Conservation (phyloP, 257 asterid species). For the Eucommia ulmoides region DNA sequence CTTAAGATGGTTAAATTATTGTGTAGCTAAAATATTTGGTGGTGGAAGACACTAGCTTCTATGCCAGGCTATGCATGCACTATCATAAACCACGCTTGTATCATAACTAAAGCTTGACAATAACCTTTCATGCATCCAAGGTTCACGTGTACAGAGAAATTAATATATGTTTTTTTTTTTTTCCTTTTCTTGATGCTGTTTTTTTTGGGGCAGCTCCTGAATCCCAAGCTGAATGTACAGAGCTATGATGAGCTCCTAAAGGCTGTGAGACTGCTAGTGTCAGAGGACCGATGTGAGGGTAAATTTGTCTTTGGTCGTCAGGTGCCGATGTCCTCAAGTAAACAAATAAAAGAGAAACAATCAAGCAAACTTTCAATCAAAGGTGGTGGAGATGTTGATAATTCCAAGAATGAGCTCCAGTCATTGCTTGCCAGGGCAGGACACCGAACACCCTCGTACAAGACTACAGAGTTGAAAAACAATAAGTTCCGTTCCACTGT, state of each 20-base stretch:
- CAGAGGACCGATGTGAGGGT: constrained; percentile 80
- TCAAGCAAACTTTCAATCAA: constrained; percentile 8
- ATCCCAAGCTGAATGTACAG: constrained; percentile 46
- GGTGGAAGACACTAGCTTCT: background rate
- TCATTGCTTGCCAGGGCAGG: constrained; percentile 70
- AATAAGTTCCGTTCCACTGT: constrained; percentile 65
- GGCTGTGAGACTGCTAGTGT: constrained; percentile 64
- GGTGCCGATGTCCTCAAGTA: constrained; percentile 27
- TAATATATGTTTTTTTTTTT: constrained; percentile 5
- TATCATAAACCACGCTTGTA: too few relatives aligned
- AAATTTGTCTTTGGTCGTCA: constrained; percentile 75
- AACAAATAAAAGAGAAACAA: constrained; percentile 23
- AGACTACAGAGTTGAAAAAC: constrained; percentile 46
- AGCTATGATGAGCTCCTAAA: constrained; percentile 45
- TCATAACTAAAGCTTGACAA: too few relatives aligned
- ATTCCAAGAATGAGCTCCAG: constrained; percentile 68
- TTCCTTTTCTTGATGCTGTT: constrained; percentile 11
- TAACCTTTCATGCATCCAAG: too few relatives aligned
- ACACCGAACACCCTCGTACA: constrained; percentile 61
- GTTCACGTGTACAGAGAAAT: too few relatives aligned
- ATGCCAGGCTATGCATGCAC: too few relatives aligned
- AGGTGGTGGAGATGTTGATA: constrained; percentile 27
- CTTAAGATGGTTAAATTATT: background rate
- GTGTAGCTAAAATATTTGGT: background rate
- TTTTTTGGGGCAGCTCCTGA: constrained; percentile 49